phyloP scores from a whole-genome alignment of 1,284 basidiomycete genomes.

The Ceratobasidium sp. region DNA sequence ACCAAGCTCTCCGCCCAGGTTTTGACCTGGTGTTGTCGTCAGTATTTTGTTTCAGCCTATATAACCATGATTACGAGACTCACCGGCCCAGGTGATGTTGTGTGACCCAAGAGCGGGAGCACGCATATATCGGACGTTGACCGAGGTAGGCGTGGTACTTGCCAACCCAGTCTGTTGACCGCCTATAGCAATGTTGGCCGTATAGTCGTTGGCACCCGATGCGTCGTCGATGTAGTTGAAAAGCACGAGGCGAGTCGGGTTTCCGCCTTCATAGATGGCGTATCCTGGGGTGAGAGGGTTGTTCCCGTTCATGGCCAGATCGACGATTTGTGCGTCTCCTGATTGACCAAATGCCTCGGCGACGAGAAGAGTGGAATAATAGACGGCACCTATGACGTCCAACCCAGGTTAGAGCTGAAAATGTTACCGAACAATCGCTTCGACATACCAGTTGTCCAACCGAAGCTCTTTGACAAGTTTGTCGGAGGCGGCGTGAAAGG shows the following conservation, averaged over 20 bases:
- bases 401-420: background rate
- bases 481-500: conserved; percentile 54
- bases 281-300: conserved; percentile 30
- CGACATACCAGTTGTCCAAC: conserved; percentile 51
- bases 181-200: conserved; percentile 48
- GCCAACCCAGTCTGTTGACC: conserved; percentile 44
- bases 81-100: conserved; percentile 56
- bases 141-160: conserved; percentile 40
- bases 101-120: conserved; percentile 52
- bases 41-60: conserved; percentile 53
- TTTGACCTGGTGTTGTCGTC: conserved; percentile 24
- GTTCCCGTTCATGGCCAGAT: conserved; percentile 36
- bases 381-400: conserved; percentile 35
- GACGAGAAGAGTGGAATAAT: conserved; percentile 43
- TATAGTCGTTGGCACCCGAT: conserved; percentile 49
- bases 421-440: background rate
- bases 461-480: conserved; percentile 40
- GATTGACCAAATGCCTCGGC: conserved; percentile 44
- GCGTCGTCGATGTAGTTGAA: conserved; percentile 52
- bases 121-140: conserved; percentile 45
- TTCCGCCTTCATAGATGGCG: conserved; percentile 49
- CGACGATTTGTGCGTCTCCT: conserved; percentile 42
- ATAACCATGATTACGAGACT: conserved; percentile 45
- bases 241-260: conserved; percentile 48
- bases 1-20: conserved; percentile 12